Conservation (phyloP, 176 grass and related monocot species). For the Carex kokanica region DNA sequence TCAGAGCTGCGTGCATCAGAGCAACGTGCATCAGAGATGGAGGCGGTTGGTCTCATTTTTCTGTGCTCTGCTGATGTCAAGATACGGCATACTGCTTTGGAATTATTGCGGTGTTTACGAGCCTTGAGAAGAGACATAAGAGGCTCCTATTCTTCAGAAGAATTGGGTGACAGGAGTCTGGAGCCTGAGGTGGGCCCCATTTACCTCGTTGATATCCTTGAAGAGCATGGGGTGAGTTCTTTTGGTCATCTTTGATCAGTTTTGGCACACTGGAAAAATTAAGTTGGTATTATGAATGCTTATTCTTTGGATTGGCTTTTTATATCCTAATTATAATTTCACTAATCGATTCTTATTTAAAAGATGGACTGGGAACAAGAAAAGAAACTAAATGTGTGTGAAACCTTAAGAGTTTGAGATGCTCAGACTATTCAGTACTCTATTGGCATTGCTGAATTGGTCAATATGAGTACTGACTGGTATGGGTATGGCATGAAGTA, state of each 20-base stretch:
- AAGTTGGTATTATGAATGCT: conserved; percentile 3
- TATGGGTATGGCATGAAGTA: background rate
- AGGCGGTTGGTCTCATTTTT: conserved; percentile 97
- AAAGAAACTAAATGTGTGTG: background rate
- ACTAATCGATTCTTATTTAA: background rate
- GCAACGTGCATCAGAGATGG: conserved; percentile 78
- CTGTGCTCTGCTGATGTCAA: conserved; percentile 95
- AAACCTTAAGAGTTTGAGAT: conserved; percentile 3
- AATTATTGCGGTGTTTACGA: conserved; percentile 77
- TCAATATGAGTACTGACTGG: background rate
- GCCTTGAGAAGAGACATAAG: conserved; percentile 83
- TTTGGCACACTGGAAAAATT: background rate
- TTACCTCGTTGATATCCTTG: conserved; percentile 95
- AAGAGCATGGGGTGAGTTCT: conserved; percentile 91
- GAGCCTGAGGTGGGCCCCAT: conserved; percentile 87
- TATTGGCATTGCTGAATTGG: background rate
- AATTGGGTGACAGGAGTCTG: conserved; percentile 58
- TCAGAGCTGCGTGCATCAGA: conserved; percentile 61
- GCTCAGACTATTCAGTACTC: background rate
- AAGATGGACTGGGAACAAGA: background rate
- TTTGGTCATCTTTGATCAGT: conserved; percentile 12
- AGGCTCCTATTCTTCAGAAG: conserved; percentile 58
- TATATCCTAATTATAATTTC: background rate
- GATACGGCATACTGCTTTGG: conserved; percentile 91
- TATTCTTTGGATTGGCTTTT: background rate